These are phyloP conservation scores for Fusarium begoniae DNA, from an alignment of 2,329 filamentous ascomycete species.

Conservation along the genomic window DNA sequence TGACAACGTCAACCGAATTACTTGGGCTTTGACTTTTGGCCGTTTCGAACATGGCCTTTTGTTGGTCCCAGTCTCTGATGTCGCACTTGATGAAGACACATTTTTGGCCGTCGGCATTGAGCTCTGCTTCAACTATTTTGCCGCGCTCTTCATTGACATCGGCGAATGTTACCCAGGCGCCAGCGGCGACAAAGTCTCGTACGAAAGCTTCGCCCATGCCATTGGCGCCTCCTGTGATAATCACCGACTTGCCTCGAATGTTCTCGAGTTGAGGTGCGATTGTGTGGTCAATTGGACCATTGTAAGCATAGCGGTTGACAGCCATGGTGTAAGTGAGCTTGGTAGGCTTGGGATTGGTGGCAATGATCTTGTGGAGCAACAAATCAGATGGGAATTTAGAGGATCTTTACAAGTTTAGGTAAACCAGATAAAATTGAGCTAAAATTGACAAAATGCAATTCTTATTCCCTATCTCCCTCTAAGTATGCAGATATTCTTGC, in stretches of 20 bases:
- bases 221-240: constrained; percentile 59
- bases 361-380: neutral
- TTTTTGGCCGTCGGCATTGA: constrained; percentile 36
- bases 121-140: constrained; percentile 44
- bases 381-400: neutral
- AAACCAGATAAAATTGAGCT: neutral
- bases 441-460: neutral
- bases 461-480: neutral
- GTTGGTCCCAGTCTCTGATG: constrained; percentile 54
- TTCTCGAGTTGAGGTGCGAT: neutral
- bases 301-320: constrained; percentile 29
- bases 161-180: constrained; percentile 54
- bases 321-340: neutral
- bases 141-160: constrained; percentile 50
- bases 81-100: constrained; percentile 53
- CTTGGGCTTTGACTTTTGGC: constrained; percentile 49
- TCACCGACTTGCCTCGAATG: constrained; percentile 55
- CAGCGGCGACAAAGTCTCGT: constrained; percentile 47
- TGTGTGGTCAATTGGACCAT: constrained; percentile 34
- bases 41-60: constrained; percentile 52
- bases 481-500: neutral
- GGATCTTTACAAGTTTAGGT: neutral
- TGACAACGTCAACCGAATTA: constrained; percentile 55
- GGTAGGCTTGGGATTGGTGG: neutral
- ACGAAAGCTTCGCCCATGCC: constrained; percentile 53